Evolutionary conservation across 2,329 filamentous ascomycete genomes (phyloP), one percentile per base, ranked within the genome.

Genomic region (Tolypocladium ophioglossoides): DNA sequence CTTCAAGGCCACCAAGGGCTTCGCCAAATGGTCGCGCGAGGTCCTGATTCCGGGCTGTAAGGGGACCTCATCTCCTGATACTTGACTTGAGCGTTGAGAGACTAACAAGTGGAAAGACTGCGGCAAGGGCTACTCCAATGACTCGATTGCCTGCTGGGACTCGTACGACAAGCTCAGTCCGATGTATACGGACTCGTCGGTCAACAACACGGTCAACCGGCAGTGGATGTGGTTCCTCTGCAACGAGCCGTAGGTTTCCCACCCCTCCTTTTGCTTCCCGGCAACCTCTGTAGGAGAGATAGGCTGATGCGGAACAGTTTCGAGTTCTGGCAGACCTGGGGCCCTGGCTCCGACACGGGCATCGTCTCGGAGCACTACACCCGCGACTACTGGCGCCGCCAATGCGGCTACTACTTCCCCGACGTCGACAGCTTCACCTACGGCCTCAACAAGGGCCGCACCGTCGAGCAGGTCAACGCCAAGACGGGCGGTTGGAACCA

Each of bases 201-300:
- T 78, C 6, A 58, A 58, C 50, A 83, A 84, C 62, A 53, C 61
- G 0, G 60, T 69, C 20, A 72, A 78, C 58, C 68, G 79, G 0
- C 78, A 82, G 57, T 85, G 80, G 80, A 64, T 71, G 9, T 85
- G 82, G 81, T 74, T 83, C 66, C 71, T 75, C 2, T 85, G 83
- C 71, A 84, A 85, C 62, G 79, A 85, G 63, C 80, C 82, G 61
- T 63, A 58, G 49, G n/a, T 76, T 80, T 55, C 22, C 27, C 32
- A 38, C 35, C 51, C 12, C 30, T 38, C 37, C 18, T 14, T 40
- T 48, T n/a, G 8, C 54, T 80, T 75, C 3, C 22, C 24, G 11
- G 44, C 18, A 51, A 30, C 3, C 16, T 9, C 22, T n/a, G 5
- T 18, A 24, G 14, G n/a, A 46, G 24, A 32, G 8, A 5, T 9